phyloP scores from a whole-genome alignment of 768 basidiomycete genomes.

The Rhizopogon roseolus region DNA sequence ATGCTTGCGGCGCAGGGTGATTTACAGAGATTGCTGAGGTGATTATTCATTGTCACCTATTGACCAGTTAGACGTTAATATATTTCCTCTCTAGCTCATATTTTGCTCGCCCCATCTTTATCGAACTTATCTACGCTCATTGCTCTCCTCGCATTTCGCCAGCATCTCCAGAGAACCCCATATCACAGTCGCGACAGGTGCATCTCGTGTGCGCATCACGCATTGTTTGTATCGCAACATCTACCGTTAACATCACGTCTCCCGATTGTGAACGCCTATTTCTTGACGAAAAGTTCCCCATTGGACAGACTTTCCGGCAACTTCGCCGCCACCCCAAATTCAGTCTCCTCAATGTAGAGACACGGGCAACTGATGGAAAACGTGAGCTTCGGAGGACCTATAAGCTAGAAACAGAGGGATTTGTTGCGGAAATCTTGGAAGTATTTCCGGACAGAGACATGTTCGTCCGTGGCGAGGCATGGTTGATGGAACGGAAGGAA shows the following conservation, averaged over 20 bases:
- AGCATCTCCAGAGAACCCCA: conserved; percentile 44
- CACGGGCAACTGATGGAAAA: conserved; percentile 10
- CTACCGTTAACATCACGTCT: conserved; percentile 57
- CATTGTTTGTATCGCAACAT: conserved; percentile 59
- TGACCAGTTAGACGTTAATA: not conserved
- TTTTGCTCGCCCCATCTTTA: conserved; percentile 56
- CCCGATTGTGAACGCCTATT: conserved; percentile 54
- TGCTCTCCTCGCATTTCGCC: conserved; percentile 28
- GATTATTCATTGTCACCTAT: not conserved
- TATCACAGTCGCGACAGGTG: conserved; percentile 61
- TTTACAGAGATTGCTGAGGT: conserved; percentile 67
- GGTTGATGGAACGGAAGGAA: conserved; percentile 35
- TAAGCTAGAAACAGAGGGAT: conserved; percentile 48
- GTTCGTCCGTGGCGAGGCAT: conserved; percentile 51
- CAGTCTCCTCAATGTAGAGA: conserved; percentile 50
- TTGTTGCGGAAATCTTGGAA: conserved; percentile 65
- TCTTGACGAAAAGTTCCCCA: conserved; percentile 61
- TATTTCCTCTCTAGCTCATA: conserved; percentile 43
- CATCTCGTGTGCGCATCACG: conserved; percentile 54
- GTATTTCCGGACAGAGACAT: conserved; percentile 65
- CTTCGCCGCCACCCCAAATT: conserved; percentile 52
- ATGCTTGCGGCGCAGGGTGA: conserved; percentile 68
- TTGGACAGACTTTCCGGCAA: conserved; percentile 64
- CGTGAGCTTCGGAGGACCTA: conserved; percentile 39
- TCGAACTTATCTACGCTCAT: conserved; percentile 53